Percentiles rank a stretch among this genome's conserved stretches.
These are phyloP conservation scores for Protea cynaroides DNA, from an alignment of 164 flowering plant genomes.

Conservation along the genomic window DNA sequence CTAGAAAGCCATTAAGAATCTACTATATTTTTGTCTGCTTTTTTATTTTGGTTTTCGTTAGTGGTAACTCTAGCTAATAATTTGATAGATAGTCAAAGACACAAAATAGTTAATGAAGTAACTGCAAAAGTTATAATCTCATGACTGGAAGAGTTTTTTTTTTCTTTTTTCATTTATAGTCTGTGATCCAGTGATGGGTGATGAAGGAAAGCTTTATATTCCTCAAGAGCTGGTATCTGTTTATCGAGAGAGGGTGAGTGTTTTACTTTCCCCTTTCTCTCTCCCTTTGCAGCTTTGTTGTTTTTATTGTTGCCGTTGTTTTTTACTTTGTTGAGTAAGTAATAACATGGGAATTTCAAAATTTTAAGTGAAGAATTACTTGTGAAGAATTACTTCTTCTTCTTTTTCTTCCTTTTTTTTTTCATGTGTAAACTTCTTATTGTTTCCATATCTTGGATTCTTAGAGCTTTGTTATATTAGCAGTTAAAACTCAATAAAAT, in stretches of 20 bases:
- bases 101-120: background rate
- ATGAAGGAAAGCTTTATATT: conserved; percentile 98
- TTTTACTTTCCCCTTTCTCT: background rate
- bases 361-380: too few species aligned
- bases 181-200: conserved; percentile 99
- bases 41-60: too few species aligned
- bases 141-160: background rate
- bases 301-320: background rate
- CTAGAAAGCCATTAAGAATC: too few species aligned
- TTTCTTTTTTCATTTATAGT: conserved; percentile 53
- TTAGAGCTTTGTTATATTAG: too few species aligned
- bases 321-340: too few species aligned
- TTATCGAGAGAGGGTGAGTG: conserved; percentile 69
- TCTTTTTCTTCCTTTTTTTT: too few species aligned
- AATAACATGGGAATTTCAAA: too few species aligned
- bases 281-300: background rate
- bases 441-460: too few species aligned
- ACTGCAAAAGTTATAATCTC: background rate
- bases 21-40: too few species aligned
- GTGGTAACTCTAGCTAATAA: background rate
- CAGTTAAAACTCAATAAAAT: too few species aligned
- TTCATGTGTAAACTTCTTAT: too few species aligned
- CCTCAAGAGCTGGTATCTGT: conserved; percentile 80
- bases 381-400: too few species aligned
- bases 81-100: background rate